A percentile compares a stretch with the other conserved stretches of the same genome.
Conservation (phyloP, 495 filamentous ascomycete genomes). For the Ascobolus immersus region DNA sequence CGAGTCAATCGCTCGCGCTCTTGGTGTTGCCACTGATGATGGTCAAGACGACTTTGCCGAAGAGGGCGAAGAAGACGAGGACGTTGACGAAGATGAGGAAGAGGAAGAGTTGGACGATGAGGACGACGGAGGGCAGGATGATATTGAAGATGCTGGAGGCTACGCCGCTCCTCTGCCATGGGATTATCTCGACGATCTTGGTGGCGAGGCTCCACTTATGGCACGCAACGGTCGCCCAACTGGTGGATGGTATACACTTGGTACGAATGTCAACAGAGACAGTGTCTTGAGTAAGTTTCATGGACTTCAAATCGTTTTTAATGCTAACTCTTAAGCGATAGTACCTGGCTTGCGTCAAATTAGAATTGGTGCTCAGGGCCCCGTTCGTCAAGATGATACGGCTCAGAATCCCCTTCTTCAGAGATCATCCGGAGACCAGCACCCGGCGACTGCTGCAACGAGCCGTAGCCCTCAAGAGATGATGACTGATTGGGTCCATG, state of each 20-base stretch:
- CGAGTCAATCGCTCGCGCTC: slow-evolving; percentile 19
- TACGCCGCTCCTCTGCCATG: slow-evolving; percentile 19
- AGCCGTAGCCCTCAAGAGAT: slow-evolving; percentile 12
- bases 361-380: slow-evolving; percentile 8
- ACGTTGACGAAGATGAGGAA: slow-evolving; percentile 30
- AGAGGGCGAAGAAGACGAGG: slow-evolving; percentile 35
- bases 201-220: slow-evolving; percentile 19
- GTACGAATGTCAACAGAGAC: slow-evolving; percentile 14
- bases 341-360: slow-evolving; percentile 2
- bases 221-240: slow-evolving; percentile 18
- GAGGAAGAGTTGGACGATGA: slow-evolving; percentile 46
- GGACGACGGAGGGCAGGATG: slow-evolving; percentile 25
- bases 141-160: slow-evolving; percentile 45
- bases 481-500: slow-evolving; percentile 31
- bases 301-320: not conserved
- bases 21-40: slow-evolving; percentile 17
- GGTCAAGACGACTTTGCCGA: slow-evolving; percentile 25
- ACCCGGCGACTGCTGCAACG: slow-evolving; percentile 8
- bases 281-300: slow-evolving; percentile 15
- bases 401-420: slow-evolving; percentile 15
- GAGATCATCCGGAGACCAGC: slow-evolving; percentile 11
- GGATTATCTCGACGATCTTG: slow-evolving; percentile 17
- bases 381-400: slow-evolving; percentile 9
- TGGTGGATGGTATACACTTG: slow-evolving; percentile 23
- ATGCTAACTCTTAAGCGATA: not conserved